A percentile compares a stretch with the other conserved stretches of the same genome.
Evolutionary conservation across 192 early-diverging fungal genomes (phyloP).

Genomic region (Coemansia sp.): DNA sequence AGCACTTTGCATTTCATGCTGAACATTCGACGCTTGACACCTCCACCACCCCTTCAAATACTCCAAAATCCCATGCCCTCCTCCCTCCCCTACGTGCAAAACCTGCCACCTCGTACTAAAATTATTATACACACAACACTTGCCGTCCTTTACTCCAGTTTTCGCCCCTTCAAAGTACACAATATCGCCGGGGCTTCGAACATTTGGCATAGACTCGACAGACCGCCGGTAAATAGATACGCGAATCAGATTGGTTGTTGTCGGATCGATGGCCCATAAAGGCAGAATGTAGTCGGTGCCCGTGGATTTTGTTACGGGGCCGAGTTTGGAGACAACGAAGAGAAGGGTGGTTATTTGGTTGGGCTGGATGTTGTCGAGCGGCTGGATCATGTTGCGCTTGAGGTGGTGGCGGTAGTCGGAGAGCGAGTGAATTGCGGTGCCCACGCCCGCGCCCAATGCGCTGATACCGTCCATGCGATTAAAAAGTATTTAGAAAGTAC

Average conservation of each 20-base stretch:
- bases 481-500: neutral
- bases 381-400: neutral
- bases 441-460: neutral
- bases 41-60: conserved; percentile 22
- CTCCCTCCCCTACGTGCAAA: neutral
- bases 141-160: neutral
- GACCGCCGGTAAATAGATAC: conserved; percentile 11
- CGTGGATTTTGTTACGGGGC: neutral
- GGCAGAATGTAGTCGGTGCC: conserved; percentile 18
- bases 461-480: neutral
- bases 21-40: neutral
- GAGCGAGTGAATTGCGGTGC: neutral
- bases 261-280: conserved; percentile 18
- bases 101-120: conserved; percentile 18
- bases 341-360: conserved; percentile 3
- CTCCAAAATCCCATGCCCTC: conserved; percentile 6
- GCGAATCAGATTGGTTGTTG: neutral
- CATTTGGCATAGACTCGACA: conserved; percentile 12
- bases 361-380: conserved; percentile 2
- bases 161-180: conserved; percentile 19
- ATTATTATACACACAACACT: conserved; percentile 6
- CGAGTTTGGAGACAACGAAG: conserved; percentile 6
- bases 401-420: neutral
- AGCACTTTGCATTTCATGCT: neutral
- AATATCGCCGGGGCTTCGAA: conserved; percentile 19